Conservation (phyloP, 495 filamentous ascomycete genomes). For the Neurospora sp. region DNA sequence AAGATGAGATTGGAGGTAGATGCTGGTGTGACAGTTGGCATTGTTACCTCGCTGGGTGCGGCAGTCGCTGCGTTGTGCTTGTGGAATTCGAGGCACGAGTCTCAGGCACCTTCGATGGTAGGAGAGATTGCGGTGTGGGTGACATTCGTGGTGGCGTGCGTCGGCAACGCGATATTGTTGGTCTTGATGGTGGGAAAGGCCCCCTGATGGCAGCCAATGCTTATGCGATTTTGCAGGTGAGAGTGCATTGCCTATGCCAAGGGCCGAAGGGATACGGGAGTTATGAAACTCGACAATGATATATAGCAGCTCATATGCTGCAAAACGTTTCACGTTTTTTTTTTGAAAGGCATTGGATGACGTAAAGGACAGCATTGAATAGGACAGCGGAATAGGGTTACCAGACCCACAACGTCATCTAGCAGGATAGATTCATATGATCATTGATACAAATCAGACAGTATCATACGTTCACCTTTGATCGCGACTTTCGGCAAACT, state of each 20-base stretch:
- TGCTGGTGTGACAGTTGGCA: conserved; percentile 47
- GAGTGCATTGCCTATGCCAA: neutral
- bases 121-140: conserved; percentile 33
- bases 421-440: neutral
- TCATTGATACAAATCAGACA: neutral
- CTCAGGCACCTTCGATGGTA: conserved; percentile 21
- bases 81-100: conserved; percentile 35
- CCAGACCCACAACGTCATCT: neutral
- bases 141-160: conserved; percentile 36
- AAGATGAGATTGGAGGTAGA: conserved; percentile 48
- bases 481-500: neutral
- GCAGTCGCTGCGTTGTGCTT: conserved; percentile 43
- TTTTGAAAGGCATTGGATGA: neutral
- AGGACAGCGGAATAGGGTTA: neutral
- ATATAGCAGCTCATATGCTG: neutral
- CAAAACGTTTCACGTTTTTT: neutral
- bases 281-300: neutral
- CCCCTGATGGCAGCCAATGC: conserved; percentile 11
- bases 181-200: conserved; percentile 34
- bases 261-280: neutral
- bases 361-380: neutral
- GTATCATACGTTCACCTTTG: neutral
- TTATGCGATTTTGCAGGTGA: neutral
- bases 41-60: conserved; percentile 43
- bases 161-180: conserved; percentile 41